These are phyloP conservation scores for Peronospora belbahrii DNA, from an alignment of 352 stramenopile species.

Conservation along the genomic window DNA sequence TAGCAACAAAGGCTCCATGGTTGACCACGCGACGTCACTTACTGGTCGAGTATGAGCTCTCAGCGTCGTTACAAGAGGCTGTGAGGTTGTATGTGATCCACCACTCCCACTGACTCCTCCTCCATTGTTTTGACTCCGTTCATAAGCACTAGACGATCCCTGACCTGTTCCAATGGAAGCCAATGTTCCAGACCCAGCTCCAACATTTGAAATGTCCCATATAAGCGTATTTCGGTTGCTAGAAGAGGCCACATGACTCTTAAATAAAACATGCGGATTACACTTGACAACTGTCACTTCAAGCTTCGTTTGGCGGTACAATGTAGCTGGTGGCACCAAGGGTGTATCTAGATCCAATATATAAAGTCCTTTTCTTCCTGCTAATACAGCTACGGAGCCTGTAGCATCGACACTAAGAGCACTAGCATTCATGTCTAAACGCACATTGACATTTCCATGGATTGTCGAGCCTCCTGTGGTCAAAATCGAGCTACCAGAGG, in stretches of 20 bases:
- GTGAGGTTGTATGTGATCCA: constrained; percentile 19
- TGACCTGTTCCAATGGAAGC: constrained; percentile 18
- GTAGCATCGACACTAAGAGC: constrained; percentile 71
- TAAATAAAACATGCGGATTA: constrained; percentile 61
- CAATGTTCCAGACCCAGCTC: constrained; percentile 9
- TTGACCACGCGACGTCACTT: constrained; percentile 72
- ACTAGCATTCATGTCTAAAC: constrained; percentile 56
- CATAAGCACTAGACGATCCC: constrained; percentile 12
- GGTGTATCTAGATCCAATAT: constrained; percentile 66
- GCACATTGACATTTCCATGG: constrained; percentile 48
- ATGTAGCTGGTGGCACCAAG: constrained; percentile 41
- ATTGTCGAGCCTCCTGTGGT: constrained; percentile 23
- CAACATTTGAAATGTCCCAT: constrained; percentile 46
- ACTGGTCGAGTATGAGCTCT: constrained; percentile 66
- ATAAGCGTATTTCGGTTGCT: constrained; percentile 79
- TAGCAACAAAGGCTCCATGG: constrained; percentile 58
- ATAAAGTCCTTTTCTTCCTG: constrained; percentile 59
- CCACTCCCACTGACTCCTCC: background rate
- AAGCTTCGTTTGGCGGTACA: constrained; percentile 77
- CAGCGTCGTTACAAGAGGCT: constrained; percentile 65
- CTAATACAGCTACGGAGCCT: constrained; percentile 54
- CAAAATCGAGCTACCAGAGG: constrained; percentile 7
- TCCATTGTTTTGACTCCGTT: constrained; percentile 14
- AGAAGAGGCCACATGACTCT: constrained; percentile 62
- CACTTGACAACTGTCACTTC: constrained; percentile 76